These are phyloP conservation scores for Canariomyces notabilis DNA, from an alignment of 2,329 filamentous ascomycete genomes.

Conservation along the genomic window DNA sequence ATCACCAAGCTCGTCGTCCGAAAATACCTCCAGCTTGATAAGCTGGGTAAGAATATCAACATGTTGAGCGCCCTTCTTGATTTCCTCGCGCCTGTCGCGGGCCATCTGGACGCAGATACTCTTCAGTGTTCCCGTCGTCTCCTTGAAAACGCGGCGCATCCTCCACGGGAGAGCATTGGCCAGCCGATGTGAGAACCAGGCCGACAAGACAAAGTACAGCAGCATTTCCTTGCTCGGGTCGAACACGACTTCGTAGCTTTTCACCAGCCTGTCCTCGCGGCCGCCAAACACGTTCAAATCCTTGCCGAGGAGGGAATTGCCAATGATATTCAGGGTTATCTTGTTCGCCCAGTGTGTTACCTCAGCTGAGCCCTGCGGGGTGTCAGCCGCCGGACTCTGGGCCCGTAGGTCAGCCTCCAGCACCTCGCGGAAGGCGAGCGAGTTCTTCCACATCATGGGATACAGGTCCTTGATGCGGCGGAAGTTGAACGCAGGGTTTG, in stretches of 20 bases:
- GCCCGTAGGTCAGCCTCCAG: conserved; percentile 20
- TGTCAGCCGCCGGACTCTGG: too few relatives aligned
- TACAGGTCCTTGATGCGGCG: conserved; percentile 66
- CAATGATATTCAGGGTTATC: conserved; percentile 56
- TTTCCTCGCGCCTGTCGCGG: conserved; percentile 44
- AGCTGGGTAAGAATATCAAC: conserved; percentile 60
- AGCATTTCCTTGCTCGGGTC: conserved; percentile 43
- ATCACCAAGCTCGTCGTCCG: conserved; percentile 47
- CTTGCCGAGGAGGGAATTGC: conserved; percentile 51
- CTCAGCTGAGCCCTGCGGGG: conserved; percentile 4
- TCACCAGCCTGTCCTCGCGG: conserved; percentile 37
- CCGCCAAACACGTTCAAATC: conserved; percentile 44
- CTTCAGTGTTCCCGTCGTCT: conserved; percentile 4
- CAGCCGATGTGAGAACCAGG: conserved; percentile 36
- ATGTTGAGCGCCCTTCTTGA: conserved; percentile 40
- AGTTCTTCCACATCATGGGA: conserved; percentile 63
- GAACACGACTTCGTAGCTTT: conserved; percentile 42
- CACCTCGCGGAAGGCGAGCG: conserved; percentile 32
- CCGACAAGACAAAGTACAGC: conserved; percentile 27
- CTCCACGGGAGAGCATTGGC: conserved; percentile 42
- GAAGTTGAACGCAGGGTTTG: conserved; percentile 62
- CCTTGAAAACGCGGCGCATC: conserved; percentile 33
- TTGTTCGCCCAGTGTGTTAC: conserved; percentile 42
- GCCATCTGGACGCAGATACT: conserved; percentile 43
- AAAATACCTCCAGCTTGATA: conserved; percentile 48